A percentile compares a stretch with the other conserved stretches of the same genome.
Evolutionary conservation across 345 rosid species (phyloP).

Genomic region (Theobroma cacao): DNA sequence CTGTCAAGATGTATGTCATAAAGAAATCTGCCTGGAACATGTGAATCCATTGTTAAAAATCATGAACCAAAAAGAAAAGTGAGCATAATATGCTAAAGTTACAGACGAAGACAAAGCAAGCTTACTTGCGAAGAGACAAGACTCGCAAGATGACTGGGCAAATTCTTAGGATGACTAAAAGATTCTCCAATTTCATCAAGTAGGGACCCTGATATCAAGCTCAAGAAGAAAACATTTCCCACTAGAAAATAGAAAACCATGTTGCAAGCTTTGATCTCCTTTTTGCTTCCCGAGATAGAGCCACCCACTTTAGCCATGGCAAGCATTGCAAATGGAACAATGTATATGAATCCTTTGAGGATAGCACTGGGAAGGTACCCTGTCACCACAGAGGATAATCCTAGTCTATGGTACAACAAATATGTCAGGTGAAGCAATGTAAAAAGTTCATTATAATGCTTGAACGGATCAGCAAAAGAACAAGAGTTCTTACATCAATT

Average conservation of each 20-base stretch:
- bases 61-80: not conserved
- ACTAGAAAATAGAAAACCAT: constrained; percentile 91
- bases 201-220: constrained; percentile 84
- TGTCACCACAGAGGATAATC: constrained; percentile 77
- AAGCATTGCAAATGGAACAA: constrained; percentile 78
- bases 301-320: constrained; percentile 67
- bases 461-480: not conserved
- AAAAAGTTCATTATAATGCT: not conserved
- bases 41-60: constrained; percentile 8
- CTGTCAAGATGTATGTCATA: constrained; percentile 77
- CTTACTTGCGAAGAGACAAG: constrained; percentile 89
- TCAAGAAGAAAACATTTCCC: constrained; percentile 89
- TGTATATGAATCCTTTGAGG: constrained; percentile 74
- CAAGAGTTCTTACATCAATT: constrained; percentile 59
- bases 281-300: constrained; percentile 73
- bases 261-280: constrained; percentile 90
- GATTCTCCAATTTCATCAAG: constrained; percentile 84
- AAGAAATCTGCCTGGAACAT: constrained; percentile 78
- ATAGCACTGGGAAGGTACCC: constrained; percentile 94
- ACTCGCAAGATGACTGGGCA: constrained; percentile 81
- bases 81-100: not conserved
- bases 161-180: constrained; percentile 58
- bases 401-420: constrained; percentile 59
- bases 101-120: constrained; percentile 7
- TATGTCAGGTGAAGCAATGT: constrained; percentile 5